phyloP scores from a whole-genome alignment of 2,329 filamentous ascomycete genomes.

The Capronia epimyces region DNA sequence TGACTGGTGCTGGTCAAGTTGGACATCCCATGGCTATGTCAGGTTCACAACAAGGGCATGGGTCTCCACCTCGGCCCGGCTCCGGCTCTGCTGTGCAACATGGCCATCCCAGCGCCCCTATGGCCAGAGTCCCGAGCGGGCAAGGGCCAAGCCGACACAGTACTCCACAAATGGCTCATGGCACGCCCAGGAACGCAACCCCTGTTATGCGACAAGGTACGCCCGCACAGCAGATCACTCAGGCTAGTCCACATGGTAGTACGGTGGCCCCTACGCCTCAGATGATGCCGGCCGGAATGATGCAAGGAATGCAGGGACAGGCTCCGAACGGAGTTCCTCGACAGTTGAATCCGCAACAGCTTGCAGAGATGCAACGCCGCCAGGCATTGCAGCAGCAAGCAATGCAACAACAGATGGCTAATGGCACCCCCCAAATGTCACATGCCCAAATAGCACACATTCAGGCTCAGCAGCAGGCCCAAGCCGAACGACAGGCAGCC shows the following conservation, averaged over 20 bases:
- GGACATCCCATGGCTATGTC: conserved; percentile 41
- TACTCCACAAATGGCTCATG: conserved; percentile 45
- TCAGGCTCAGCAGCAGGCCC: conserved; percentile 27
- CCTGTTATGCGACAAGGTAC: conserved; percentile 46
- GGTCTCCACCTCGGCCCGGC: conserved; percentile 43
- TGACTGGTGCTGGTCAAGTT: conserved; percentile 38
- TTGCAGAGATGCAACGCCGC: conserved; percentile 39
- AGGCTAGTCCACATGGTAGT: conserved; percentile 42
- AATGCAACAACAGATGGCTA: conserved; percentile 37
- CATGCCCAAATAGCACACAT: conserved; percentile 31
- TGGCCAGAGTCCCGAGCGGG: conserved; percentile 43
- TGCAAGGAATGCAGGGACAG: conserved; percentile 40
- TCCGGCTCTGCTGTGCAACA: conserved; percentile 46
- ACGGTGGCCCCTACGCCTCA: conserved; percentile 42
- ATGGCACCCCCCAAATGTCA: conserved; percentile 32
- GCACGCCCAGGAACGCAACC: conserved; percentile 45
- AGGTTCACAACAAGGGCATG: conserved; percentile 42
- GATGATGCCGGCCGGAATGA: conserved; percentile 40
- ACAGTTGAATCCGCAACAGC: conserved; percentile 39
- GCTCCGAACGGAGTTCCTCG: conserved; percentile 36
- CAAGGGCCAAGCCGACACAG: conserved; percentile 44
- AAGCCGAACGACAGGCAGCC: conserved; percentile 31
- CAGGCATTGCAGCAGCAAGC: conserved; percentile 44
- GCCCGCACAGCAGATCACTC: conserved; percentile 43
- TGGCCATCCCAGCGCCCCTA: conserved; percentile 42